A percentile compares a stretch with the other conserved stretches of the same genome.
Conservation (phyloP, 148 eudicot genomes). For the Oxyria digyna region DNA sequence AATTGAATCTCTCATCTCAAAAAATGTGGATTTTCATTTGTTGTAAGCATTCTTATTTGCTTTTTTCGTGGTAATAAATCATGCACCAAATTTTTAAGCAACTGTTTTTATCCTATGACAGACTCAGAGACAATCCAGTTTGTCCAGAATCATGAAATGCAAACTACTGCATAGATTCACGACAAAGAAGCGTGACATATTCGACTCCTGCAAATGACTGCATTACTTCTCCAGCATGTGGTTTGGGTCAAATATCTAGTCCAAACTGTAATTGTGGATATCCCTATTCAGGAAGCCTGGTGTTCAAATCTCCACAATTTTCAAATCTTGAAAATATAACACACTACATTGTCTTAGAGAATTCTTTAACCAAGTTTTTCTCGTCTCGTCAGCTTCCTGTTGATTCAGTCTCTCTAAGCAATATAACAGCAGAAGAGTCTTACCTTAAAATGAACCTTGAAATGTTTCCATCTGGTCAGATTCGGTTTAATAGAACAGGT, state of each 20-base stretch:
- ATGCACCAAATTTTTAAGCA: not conserved
- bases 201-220: conserved; percentile 39
- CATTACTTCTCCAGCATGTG: conserved; percentile 23
- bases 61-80: not conserved
- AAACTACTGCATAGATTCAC: conserved; percentile 20
- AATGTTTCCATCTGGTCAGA: conserved; percentile 51
- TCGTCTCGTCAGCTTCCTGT: conserved; percentile 2
- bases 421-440: conserved; percentile 24
- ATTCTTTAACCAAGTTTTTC: not conserved
- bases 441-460: conserved; percentile 63
- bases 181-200: conserved; percentile 17
- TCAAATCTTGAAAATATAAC: conserved; percentile 1
- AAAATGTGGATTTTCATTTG: conserved; percentile 7
- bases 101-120: conserved; percentile 11
- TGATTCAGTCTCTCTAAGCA: conserved; percentile 6
- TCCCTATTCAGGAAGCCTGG: conserved; percentile 4
- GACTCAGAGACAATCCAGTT: conserved; percentile 23
- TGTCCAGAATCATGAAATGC: conserved; percentile 10
- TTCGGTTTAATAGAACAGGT: conserved; percentile 49
- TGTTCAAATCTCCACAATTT: not conserved
- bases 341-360: not conserved
- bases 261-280: conserved; percentile 52
- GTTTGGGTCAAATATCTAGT: conserved; percentile 33
- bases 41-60: conserved; percentile 1
- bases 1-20: conserved; percentile 22